These are phyloP conservation scores for Suhomyces atakaporum DNA, from an alignment of 1,139 yeast species.

Conservation along the genomic window DNA sequence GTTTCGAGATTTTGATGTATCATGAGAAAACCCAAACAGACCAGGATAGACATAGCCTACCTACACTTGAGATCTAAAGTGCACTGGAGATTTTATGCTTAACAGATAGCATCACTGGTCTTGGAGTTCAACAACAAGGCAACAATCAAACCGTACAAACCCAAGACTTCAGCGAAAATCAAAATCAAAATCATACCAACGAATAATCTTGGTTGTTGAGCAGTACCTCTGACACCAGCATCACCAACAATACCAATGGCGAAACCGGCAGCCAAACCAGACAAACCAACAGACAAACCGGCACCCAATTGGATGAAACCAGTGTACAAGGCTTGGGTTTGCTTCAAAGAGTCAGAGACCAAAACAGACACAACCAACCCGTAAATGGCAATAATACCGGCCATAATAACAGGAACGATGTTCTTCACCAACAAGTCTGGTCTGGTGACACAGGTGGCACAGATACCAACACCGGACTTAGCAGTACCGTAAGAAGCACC, in stretches of 20 bases:
- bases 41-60: slow-evolving; percentile 10
- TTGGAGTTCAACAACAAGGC: slow-evolving; percentile 96
- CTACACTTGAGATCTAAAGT: slow-evolving; percentile 8
- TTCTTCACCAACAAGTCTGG: slow-evolving; percentile 91
- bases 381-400: slow-evolving; percentile 99
- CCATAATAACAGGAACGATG: slow-evolving; percentile 97
- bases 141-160: slow-evolving; percentile 95
- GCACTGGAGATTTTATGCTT: slow-evolving; percentile 23
- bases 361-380: slow-evolving; percentile 97
- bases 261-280: slow-evolving; percentile 97
- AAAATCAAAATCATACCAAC: slow-evolving; percentile 97
- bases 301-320: slow-evolving; percentile 99
- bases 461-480: slow-evolving; percentile 98
- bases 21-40: slow-evolving; percentile 5
- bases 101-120: slow-evolving; percentile 88
- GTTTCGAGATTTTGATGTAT: slow-evolving; percentile 6
- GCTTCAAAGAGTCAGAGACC: slow-evolving; percentile 87
- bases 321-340: slow-evolving; percentile 89
- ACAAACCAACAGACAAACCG: slow-evolving; percentile 94
- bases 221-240: slow-evolving; percentile 96
- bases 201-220: slow-evolving; percentile 95
- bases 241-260: slow-evolving; percentile 99
- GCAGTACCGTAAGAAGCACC: slow-evolving; percentile 99
- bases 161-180: slow-evolving; percentile 98
- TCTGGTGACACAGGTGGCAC: slow-evolving; percentile 96